phyloP scores from a whole-genome alignment of 176 grass and related monocot genomes.

The Calamus simplicifolius region DNA sequence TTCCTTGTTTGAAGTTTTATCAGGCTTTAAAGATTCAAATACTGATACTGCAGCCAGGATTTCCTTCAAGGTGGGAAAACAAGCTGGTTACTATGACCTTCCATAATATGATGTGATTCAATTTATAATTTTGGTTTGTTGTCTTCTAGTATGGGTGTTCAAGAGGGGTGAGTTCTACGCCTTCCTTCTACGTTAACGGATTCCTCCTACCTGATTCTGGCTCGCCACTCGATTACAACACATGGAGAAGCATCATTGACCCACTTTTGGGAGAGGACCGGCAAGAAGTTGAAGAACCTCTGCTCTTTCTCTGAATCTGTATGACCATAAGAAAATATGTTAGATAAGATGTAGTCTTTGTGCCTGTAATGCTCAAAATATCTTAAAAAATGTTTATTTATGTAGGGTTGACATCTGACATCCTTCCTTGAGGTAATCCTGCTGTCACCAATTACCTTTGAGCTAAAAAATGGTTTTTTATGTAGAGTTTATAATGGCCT shows the following conservation, averaged over 20 bases:
- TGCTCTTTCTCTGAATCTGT: not conserved
- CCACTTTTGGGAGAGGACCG: constrained; percentile 36
- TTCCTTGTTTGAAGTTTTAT: constrained; percentile 53
- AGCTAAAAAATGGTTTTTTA: no score
- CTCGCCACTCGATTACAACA: constrained; percentile 48
- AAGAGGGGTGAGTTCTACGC: constrained; percentile 61
- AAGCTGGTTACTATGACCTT: no score
- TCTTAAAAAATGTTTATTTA: no score
- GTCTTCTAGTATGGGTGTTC: constrained; percentile 66
- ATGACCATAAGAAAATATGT: not conserved
- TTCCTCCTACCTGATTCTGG: constrained; percentile 65
- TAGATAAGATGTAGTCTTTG: not conserved
- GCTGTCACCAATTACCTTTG: no score
- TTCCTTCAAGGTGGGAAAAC: constrained; percentile 57
- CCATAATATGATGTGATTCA: no score
- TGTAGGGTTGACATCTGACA: no score
- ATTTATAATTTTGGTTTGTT: no score
- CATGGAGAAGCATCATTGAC: constrained; percentile 55
- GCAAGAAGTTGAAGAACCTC: not conserved
- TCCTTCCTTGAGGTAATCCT: no score
- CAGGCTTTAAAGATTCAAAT: constrained; percentile 51
- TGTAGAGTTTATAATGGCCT: no score
- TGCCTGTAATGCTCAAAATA: no score
- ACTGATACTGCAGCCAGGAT: constrained; percentile 63
- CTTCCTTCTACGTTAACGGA: constrained; percentile 91